A percentile compares a stretch with the other conserved stretches of the same genome.
Conservation (phyloP, 139 green algal species). For the Desmodesmus armatus region DNA sequence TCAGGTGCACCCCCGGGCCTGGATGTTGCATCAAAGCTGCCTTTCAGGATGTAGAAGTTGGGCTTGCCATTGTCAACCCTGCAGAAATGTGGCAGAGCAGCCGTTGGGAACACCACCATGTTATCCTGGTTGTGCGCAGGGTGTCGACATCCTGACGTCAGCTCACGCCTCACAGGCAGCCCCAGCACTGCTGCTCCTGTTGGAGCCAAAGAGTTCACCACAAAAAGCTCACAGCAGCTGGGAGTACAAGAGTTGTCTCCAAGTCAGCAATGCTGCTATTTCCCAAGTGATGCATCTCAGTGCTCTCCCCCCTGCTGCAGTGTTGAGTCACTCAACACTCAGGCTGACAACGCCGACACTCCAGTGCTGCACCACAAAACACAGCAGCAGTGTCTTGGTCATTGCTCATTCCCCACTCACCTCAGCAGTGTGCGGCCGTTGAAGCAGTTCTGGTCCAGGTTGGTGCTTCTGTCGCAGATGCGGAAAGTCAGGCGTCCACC, state of each 20-base stretch:
- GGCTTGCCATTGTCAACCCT: background rate
- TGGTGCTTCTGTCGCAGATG: background rate
- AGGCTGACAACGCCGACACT: background rate
- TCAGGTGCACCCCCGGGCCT: background rate
- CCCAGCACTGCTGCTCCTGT: too few relatives aligned
- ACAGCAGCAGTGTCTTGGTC: constrained; percentile 1
- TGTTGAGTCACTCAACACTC: too few relatives aligned
- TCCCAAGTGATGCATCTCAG: too few relatives aligned
- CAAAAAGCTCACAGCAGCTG: too few relatives aligned
- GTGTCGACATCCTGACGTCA: too few relatives aligned
- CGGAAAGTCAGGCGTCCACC: background rate
- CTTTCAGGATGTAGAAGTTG: background rate
- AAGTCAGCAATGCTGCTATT: too few relatives aligned
- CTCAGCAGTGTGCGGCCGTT: too few relatives aligned
- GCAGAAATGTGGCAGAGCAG: background rate
- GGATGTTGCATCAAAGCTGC: constrained; percentile 1
- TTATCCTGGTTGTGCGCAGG: too few relatives aligned
- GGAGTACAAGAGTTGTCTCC: too few relatives aligned
- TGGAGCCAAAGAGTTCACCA: too few relatives aligned
- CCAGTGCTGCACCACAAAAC: background rate
- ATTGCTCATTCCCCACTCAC: background rate
- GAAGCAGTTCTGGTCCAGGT: background rate
- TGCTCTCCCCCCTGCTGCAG: too few relatives aligned
- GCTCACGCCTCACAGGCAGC: too few relatives aligned
- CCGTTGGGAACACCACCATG: background rate